Evolutionary conservation across 805 yeast genomes (phyloP).

Genomic region (Candida odintsovae): DNA sequence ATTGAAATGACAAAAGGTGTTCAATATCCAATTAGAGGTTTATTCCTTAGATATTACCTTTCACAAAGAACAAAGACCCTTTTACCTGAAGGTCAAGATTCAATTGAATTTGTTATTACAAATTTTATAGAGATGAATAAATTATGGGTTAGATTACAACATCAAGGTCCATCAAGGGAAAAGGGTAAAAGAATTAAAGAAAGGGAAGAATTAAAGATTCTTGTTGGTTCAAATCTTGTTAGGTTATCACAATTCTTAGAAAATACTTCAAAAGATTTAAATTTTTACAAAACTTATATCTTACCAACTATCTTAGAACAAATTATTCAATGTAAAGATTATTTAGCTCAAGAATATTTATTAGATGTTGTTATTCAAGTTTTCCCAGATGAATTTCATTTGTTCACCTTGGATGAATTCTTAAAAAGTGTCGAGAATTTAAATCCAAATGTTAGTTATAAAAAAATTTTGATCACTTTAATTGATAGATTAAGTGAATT

Average conservation of each 20-base stretch:
- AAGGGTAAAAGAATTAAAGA: slow-evolving; percentile 68
- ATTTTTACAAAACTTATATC: slow-evolving; percentile 41
- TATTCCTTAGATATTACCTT: slow-evolving; percentile 83
- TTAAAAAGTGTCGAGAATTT: slow-evolving; percentile 61
- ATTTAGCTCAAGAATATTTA: slow-evolving; percentile 86
- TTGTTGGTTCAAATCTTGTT: slow-evolving; percentile 90
- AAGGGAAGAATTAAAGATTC: slow-evolving; percentile 81
- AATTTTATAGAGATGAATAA: slow-evolving; percentile 98
- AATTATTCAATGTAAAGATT: slow-evolving; percentile 86
- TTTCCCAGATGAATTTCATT: slow-evolving; percentile 89
- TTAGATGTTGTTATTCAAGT: slow-evolving; percentile 90
- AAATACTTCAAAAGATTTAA: slow-evolving; percentile 38
- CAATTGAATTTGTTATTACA: slow-evolving; percentile 72
- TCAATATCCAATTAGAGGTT: slow-evolving; percentile 90
- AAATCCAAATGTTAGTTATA: slow-evolving; percentile 64
- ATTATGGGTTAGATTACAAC: slow-evolving; percentile 94
- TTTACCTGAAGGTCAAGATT: slow-evolving; percentile 45
- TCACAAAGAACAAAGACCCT: slow-evolving; percentile 68
- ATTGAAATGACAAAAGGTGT: slow-evolving; percentile 97
- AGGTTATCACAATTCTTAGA: slow-evolving; percentile 75
- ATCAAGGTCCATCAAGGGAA: slow-evolving; percentile 89
- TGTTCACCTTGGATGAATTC: slow-evolving; percentile 62
- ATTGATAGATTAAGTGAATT: slow-evolving; percentile 64
- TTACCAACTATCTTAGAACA: slow-evolving; percentile 84
- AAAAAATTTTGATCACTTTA: slow-evolving; percentile 61